phyloP scores from a whole-genome alignment of 2,329 filamentous ascomycete species.

The Fusarium neocosmosporiellum region DNA sequence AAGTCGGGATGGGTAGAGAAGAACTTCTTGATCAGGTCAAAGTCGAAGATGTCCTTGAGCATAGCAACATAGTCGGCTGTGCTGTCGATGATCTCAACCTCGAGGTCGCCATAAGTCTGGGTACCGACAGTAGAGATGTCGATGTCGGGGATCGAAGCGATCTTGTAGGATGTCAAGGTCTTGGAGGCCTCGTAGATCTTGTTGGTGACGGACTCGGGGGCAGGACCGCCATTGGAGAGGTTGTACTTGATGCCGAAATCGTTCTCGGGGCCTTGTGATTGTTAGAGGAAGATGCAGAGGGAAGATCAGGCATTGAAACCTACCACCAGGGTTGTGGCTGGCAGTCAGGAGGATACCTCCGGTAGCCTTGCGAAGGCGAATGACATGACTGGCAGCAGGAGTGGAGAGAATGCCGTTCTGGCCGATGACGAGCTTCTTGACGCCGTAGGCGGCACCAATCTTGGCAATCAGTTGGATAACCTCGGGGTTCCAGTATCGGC shows the following conservation, averaged over 20 bases:
- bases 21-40: conserved; percentile 94
- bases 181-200: conserved; percentile 97
- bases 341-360: conserved; percentile 97
- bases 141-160: conserved; percentile 85
- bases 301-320: conserved; percentile 45
- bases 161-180: conserved; percentile 90
- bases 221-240: conserved; percentile 93
- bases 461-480: conserved; percentile 97
- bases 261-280: conserved; percentile 78
- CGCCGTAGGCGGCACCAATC: conserved; percentile 95
- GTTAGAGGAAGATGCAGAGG: not conserved
- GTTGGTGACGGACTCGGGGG: conserved; percentile 96
- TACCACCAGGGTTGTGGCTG: conserved; percentile 97
- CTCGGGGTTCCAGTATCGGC: conserved; percentile 96
- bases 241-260: conserved; percentile 99
- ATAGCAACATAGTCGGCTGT: conserved; percentile 91
- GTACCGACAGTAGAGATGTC: conserved; percentile 87
- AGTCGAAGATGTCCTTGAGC: conserved; percentile 99
- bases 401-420: conserved; percentile 97
- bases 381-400: conserved; percentile 94
- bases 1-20: conserved; percentile 88
- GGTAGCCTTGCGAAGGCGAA: conserved; percentile 93
- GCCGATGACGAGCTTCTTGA: conserved; percentile 98
- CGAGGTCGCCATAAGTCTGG: conserved; percentile 84
- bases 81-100: conserved; percentile 96